Base-by-base conservation (phyloP, 306 rosid species). In the Malus fusca region DNA sequence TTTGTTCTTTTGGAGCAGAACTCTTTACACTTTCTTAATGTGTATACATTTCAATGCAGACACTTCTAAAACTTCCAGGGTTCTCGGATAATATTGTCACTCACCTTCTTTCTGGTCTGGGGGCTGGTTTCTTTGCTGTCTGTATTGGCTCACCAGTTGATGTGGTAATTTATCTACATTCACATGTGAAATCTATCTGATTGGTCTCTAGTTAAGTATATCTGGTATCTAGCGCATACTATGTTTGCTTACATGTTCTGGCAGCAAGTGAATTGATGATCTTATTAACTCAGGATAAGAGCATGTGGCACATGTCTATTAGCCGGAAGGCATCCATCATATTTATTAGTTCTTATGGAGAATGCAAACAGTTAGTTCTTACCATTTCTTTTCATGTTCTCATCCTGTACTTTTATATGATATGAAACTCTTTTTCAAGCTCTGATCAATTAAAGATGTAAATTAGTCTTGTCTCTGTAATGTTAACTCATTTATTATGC, bases 71-170 rank as follows among this genome's bases (percentile, higher is more conserved):
- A 85, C 79, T 95, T 85, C 98, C 98, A 66, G 98, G 98, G 70
- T 95, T 95, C 87, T 86, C 88, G 0, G 97, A 95, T 81, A 90
- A 95, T 68, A 85, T 95, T 48, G 77, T 89, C 42, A 95, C 98
- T 77, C 98, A 95, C 84, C 93, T 95, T 65, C 77, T 95, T 83
- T 59, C 98, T 65, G 98, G 97, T 80, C 88, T 95, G 2, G 98
- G 98, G 78, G 98, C 98, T 4, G 98, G 98, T 48, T 92, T 95
- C 75, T 83, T 95, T 28, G 98, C 98, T 53, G 98, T 95, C 76
- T 95, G 97, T 71, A 83, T 95, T 88, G 98, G 98, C 55, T 95
- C 98, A 56, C 98, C 98, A 0, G 98, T 95, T 12, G 98, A 95
- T 68, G 98, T 95, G 98, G 98, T 95, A 92, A 90, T 52, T 40